Conservation (phyloP, 1,284 basidiomycete genomes). For the Ustilago tritici region DNA sequence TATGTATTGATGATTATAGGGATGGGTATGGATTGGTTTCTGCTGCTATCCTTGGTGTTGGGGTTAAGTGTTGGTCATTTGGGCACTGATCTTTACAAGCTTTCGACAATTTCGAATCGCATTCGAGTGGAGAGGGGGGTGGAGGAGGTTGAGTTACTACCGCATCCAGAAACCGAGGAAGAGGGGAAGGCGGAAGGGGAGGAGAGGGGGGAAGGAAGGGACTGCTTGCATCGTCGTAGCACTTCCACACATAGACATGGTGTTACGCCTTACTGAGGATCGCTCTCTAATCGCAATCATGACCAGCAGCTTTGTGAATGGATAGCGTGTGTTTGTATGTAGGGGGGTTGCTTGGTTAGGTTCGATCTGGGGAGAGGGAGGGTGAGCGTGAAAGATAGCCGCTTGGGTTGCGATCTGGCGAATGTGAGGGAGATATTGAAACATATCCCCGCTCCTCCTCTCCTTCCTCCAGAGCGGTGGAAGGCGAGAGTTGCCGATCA, state of each 20-base stretch:
- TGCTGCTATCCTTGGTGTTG: conserved; percentile 19
- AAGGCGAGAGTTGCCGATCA: conserved; percentile 19
- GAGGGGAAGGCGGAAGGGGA: not conserved
- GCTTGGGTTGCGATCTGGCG: conserved; percentile 32
- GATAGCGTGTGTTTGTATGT: too few relatives aligned
- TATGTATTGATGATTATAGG: conserved; percentile 48
- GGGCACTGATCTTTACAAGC: conserved; percentile 10
- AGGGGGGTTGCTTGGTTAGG: not conserved
- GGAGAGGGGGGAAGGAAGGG: not conserved
- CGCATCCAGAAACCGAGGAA: not conserved
- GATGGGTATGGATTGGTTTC: conserved; percentile 52
- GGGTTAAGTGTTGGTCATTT: conserved; percentile 24
- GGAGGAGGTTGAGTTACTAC: conserved; percentile 4
- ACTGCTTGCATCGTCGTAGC: not conserved
- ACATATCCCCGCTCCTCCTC: conserved; percentile 49
- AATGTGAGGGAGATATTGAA: conserved; percentile 70
- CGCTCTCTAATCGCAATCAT: not conserved
- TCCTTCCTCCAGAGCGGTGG: conserved; percentile 20
- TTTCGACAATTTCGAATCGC: not conserved
- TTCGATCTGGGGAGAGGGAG: not conserved
- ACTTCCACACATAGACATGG: not conserved
- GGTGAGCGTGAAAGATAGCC: not conserved
- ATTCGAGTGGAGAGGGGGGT: not conserved
- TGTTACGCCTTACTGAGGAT: not conserved
- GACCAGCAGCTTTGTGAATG: too few relatives aligned